Base-by-base conservation (phyloP, 2,329 filamentous ascomycete species). In the Aspergillus versicolor region DNA sequence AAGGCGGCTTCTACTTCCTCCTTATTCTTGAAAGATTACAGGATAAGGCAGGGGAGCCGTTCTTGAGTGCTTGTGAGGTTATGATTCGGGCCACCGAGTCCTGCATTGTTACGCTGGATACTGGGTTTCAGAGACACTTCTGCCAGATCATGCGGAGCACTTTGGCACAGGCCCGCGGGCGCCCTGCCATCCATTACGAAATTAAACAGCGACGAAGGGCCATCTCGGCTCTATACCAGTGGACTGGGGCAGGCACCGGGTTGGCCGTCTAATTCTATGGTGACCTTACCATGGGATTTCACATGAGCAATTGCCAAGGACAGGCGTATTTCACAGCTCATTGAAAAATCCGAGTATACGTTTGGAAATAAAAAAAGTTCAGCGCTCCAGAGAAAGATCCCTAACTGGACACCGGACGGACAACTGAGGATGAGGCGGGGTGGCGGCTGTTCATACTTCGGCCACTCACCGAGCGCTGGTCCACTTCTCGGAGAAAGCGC, bases 41-140 rank as follows among this genome's bases (percentile, higher is more conserved):
- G 73, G 86, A 86, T n/a, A 90, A 95, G 71, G 92, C 91, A 2
- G 91, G 88, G n/a, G 86, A 90, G 3, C 91, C 87, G 63, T 91
- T 96, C 5, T 88, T 93, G 60, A 88, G 88, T 68, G 92, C 92
- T 7, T 96, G 92, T 73, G 92, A 96, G 79, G 93, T 90, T 3
- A 95, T 96, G 65, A 90, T 96, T 27, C 85, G 91, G 41, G 92
- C 92, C 13, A 92, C 96, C 65, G 92, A 97, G 75, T 92, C 91
- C 4, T 96, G 91, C 71, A 90, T 96, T n/a, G 91, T 94, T 56
- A 96, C 92, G 11, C 80, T 96, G 51, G 94, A 91, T 71, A 96
- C 91, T 2, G 92, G 96, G 73, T 97, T 96, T 75, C 92, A 96
- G 88, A 84, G 92, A 65, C 96, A 95, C 75, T 96, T 97, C 77